Evolutionary conservation across 495 filamentous ascomycete species (phyloP).

Genomic region (Pseudomonodictys pantanalensis): DNA sequence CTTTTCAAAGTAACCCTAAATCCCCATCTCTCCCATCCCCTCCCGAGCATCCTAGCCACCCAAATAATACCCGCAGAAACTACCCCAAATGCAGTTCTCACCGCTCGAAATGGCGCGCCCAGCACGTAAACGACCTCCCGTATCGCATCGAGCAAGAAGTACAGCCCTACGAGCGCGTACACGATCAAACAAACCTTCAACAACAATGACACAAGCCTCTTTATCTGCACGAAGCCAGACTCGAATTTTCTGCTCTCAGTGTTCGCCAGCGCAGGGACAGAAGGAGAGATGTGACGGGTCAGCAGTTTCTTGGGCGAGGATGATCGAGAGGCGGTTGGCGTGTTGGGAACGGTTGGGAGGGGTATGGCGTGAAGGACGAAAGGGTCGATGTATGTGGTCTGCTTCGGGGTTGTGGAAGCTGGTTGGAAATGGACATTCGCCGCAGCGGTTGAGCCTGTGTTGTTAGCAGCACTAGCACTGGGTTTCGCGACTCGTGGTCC

Average conservation of each 20-base stretch:
- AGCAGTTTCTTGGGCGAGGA: conserved; percentile 12
- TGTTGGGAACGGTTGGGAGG: conserved; percentile 1
- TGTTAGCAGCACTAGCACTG: background rate
- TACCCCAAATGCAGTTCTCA: conserved; percentile 5
- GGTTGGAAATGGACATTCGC: background rate
- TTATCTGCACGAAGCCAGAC: conserved; percentile 10
- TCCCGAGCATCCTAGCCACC: background rate
- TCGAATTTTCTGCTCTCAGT: conserved; percentile 10
- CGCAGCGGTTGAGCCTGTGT: background rate
- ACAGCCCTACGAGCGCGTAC: conserved; percentile 25
- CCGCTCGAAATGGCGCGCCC: conserved; percentile 11
- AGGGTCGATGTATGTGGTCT: conserved; percentile 19
- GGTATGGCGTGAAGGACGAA: conserved; percentile 12
- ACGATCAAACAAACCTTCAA: conserved; percentile 25
- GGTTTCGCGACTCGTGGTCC: conserved; percentile 8
- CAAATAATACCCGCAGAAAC: background rate
- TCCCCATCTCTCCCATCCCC: conserved; percentile 22
- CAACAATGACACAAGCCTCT: conserved; percentile 1
- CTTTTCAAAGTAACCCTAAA: too few relatives aligned
- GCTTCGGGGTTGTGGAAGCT: background rate
- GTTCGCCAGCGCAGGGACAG: background rate
- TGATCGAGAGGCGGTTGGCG: conserved; percentile 8
- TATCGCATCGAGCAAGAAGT: conserved; percentile 30
- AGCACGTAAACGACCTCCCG: conserved; percentile 18
- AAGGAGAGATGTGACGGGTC: background rate